These are phyloP conservation scores for Verticillium klebahnii DNA, from an alignment of 2,329 filamentous ascomycete genomes.

Conservation along the genomic window DNA sequence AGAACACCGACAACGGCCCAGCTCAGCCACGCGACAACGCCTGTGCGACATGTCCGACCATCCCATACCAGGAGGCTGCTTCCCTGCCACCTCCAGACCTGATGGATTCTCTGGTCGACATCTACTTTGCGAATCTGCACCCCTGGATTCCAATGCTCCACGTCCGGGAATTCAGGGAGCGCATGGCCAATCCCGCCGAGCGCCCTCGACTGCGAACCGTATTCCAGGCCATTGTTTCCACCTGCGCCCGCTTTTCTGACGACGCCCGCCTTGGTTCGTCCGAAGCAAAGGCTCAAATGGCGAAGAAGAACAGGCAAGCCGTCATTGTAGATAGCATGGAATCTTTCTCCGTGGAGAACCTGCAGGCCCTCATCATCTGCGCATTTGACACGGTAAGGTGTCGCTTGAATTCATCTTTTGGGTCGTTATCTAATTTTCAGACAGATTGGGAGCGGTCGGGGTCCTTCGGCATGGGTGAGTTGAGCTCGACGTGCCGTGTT, in stretches of 20 bases:
- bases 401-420: background rate
- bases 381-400: constrained; percentile 26
- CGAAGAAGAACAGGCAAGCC: constrained; percentile 12
- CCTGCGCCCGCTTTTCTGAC: constrained; percentile 21
- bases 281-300: constrained; percentile 1
- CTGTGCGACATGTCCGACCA: background rate
- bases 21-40: background rate
- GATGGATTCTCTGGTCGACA: constrained; percentile 25
- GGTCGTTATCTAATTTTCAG: background rate
- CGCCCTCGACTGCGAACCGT: constrained; percentile 20
- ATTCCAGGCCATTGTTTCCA: constrained; percentile 28
- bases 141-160: constrained; percentile 34
- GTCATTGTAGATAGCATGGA: constrained; percentile 28
- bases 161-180: constrained; percentile 19
- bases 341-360: constrained; percentile 27
- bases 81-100: constrained; percentile 23
- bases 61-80: background rate
- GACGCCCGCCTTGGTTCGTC: constrained; percentile 18
- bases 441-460: constrained; percentile 27
- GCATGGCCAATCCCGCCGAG: constrained; percentile 14
- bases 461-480: constrained; percentile 24
- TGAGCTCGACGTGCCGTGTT: background rate
- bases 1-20: background rate
- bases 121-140: constrained; percentile 30
- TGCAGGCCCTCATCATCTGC: constrained; percentile 28